These are phyloP conservation scores for Metschnikowia dekortorum DNA, from an alignment of 805 yeast genomes.

Conservation along the genomic window DNA sequence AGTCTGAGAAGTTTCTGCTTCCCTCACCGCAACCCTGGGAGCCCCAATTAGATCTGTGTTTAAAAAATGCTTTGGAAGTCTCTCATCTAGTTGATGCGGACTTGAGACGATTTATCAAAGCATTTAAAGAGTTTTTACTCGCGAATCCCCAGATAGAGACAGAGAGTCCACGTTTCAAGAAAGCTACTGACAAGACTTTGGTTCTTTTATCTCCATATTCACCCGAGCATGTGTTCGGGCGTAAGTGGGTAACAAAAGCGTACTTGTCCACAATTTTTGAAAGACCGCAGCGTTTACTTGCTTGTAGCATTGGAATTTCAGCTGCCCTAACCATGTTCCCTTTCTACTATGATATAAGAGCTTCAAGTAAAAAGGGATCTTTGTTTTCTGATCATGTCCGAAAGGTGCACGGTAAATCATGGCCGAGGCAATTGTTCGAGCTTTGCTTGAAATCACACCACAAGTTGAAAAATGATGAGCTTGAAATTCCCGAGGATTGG, in stretches of 20 bases:
- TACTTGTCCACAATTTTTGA: slow-evolving; percentile 71
- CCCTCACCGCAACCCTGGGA: slow-evolving; percentile 3
- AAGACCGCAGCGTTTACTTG: slow-evolving; percentile 74
- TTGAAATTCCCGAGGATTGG: slow-evolving; percentile 82
- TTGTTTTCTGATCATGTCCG: slow-evolving; percentile 56
- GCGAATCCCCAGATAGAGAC: slow-evolving; percentile 40
- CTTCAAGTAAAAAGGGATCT: slow-evolving; percentile 45
- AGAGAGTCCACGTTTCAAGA: slow-evolving; percentile 35
- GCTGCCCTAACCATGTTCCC: slow-evolving; percentile 71
- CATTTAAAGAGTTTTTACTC: slow-evolving; percentile 39
- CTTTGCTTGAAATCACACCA: slow-evolving; percentile 56
- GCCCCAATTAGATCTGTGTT: slow-evolving; percentile 3
- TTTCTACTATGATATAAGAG: slow-evolving; percentile 47
- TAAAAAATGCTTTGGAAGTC: slow-evolving; percentile 23
- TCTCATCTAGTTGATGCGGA: slow-evolving; percentile 34
- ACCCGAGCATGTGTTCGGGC: slow-evolving; percentile 65
- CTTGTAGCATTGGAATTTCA: slow-evolving; percentile 72
- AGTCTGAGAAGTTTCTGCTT: background rate
- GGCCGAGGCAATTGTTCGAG: slow-evolving; percentile 59
- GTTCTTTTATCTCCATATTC: slow-evolving; percentile 67
- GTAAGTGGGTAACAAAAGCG: slow-evolving; percentile 71
- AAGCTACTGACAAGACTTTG: slow-evolving; percentile 45
- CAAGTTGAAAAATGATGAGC: slow-evolving; percentile 46
- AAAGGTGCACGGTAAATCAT: slow-evolving; percentile 67
- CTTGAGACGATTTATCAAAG: slow-evolving; percentile 33